phyloP scores from a whole-genome alignment of 192 early-diverging fungal genomes.

The Coemansia aciculifera region DNA sequence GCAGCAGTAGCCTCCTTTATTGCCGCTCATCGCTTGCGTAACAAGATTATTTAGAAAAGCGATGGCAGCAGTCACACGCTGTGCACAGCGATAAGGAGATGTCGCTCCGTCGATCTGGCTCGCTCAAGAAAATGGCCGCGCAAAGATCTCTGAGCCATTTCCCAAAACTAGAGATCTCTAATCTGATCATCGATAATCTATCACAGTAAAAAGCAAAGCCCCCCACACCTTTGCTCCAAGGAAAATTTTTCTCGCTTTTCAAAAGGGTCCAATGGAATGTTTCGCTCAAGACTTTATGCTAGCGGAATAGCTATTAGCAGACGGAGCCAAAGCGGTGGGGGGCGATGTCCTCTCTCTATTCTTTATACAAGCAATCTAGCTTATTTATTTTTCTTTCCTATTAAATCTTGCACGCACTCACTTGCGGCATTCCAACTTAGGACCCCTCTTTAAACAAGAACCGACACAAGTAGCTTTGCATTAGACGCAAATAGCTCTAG shows the following conservation, averaged over 20 bases:
- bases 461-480: conserved; percentile 10
- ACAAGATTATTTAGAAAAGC: not conserved
- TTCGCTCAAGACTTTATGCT: not conserved
- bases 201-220: not conserved
- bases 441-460: conserved; percentile 11
- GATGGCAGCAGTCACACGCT: not conserved
- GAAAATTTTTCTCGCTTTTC: not conserved
- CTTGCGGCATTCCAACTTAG: conserved; percentile 3
- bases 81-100: not conserved
- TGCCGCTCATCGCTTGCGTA: not conserved
- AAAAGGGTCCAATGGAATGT: not conserved
- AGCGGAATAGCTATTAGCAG: not conserved
- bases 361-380: conserved; percentile 9
- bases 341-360: not conserved
- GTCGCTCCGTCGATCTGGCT: not conserved
- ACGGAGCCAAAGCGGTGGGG: not conserved
- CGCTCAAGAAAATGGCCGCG: not conserved
- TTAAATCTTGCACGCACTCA: not conserved
- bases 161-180: not conserved
- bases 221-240: not conserved
- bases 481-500: conserved; percentile 8
- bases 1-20: not conserved
- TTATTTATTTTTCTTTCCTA: conserved; percentile 2
- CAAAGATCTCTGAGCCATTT: not conserved
- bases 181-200: conserved; percentile 7